Evolutionary conservation across 306 rosid species (phyloP), one percentile per base, ranked within the genome.

Genomic region (Quercus cerris): DNA sequence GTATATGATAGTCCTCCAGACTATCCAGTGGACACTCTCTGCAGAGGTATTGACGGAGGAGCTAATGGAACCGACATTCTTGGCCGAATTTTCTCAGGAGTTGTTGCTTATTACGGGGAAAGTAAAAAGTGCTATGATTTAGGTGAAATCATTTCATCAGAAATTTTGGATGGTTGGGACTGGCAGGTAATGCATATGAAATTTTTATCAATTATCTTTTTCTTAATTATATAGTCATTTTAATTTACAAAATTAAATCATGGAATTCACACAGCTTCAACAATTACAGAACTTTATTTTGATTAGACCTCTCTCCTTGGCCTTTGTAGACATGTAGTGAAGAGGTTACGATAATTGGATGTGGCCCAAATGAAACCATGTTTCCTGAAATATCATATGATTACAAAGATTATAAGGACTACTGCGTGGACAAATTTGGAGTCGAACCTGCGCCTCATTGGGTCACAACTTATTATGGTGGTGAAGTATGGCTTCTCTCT

Each of bases 371-470:
- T 59, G 63, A 70, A 61, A 74, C 62, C 8, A 79, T 31, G 54
- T 62, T 78, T 28, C 46, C 25, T 4, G 20, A 62, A 1, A 0
- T 0, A 4, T 82, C 84, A 22, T 92, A 62, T 14, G 5, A 55
- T 62, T 59, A 76, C 2, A 23, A 55, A 49, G 41, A 6, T 5
- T 87, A 19, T 74, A 78, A 20, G 14, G 15, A 69, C 6, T 4
- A 0, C 0, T 92, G 94, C 87, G 38, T 81, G 23, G 1, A 13
- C 0, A 1, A 0, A 17, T 90, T 49, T 62, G 93, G 91, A 4
- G 92, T 92, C 70, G 68, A 81, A 25, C 92, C 97, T 77, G 86
- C 91, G 0, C 91, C 93, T n/a, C 75, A 66, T 17, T 66, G 71
- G 71, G 1, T 66, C 46, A 31, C 71, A 5, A 66, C 71, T 30